Percentiles rank a stretch among this genome's conserved stretches.
phyloP scores from a whole-genome alignment of 2,329 filamentous ascomycete genomes.

The Trichophyton benhamiae region DNA sequence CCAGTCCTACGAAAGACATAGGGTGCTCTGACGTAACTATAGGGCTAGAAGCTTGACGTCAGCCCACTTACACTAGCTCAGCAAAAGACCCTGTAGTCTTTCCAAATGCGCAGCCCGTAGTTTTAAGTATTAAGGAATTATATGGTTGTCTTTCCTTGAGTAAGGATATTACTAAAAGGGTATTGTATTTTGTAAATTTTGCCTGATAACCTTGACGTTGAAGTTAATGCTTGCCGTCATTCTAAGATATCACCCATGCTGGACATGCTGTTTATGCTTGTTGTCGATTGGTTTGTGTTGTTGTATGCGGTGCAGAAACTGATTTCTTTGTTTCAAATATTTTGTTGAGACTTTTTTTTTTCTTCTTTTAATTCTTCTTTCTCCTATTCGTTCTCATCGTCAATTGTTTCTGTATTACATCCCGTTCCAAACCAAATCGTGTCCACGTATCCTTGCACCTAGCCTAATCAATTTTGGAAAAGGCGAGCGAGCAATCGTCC shows the following conservation, averaged over 20 bases:
- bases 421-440: neutral
- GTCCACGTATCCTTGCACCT: neutral
- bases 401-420: conserved; percentile 3
- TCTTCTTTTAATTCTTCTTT: neutral
- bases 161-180: neutral
- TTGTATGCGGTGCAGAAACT: neutral
- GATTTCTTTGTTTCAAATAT: neutral
- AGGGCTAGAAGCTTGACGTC: too few species aligned
- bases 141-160: neutral
- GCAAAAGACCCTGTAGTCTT: too few species aligned
- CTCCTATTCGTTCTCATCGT: neutral
- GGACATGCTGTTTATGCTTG: neutral
- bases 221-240: neutral
- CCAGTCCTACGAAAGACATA: too few species aligned
- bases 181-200: neutral
- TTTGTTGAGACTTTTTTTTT: neutral
- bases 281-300: neutral
- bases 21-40: too few species aligned
- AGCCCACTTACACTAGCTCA: too few species aligned
- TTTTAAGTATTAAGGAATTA: too few species aligned
- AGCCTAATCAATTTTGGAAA: neutral
- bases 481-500: neutral
- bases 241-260: neutral
- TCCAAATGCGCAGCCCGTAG: too few species aligned
- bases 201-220: neutral